Percentiles rank a stretch among this genome's conserved stretches.
Conservation (phyloP, 2,329 filamentous ascomycete species). For the Furcasterigmium furcatum region DNA sequence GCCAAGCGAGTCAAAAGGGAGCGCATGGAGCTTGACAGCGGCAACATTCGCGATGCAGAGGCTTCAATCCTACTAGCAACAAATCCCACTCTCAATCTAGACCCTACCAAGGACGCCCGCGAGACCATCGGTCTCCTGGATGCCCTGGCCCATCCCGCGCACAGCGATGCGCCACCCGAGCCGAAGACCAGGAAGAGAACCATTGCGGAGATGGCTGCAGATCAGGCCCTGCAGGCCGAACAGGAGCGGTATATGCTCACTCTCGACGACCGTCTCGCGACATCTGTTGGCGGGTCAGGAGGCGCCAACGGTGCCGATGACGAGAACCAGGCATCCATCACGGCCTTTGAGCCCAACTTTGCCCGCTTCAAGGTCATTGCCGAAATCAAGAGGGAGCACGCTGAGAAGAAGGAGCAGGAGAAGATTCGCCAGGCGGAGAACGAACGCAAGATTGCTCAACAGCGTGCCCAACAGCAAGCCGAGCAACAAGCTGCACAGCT, state of each 20-base stretch:
- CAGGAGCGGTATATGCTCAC: conserved; percentile 91
- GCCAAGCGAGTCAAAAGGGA: conserved; percentile 67
- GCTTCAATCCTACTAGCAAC: conserved; percentile 72
- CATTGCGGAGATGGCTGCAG: conserved; percentile 89
- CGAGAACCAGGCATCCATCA: conserved; percentile 67
- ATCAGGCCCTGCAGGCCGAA: conserved; percentile 86
- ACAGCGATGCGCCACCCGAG: conserved; percentile 71
- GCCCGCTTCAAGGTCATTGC: conserved; percentile 90
- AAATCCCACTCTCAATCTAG: conserved; percentile 71
- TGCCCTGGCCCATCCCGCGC: conserved; percentile 70
- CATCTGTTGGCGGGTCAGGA: conserved; percentile 53
- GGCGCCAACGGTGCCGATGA: conserved; percentile 60
- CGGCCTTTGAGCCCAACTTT: conserved; percentile 82
- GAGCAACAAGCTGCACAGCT: conserved; percentile 39
- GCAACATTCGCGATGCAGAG: conserved; percentile 72
- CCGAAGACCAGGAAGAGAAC: conserved; percentile 92
- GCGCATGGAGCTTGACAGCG: conserved; percentile 72
- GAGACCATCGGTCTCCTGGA: conserved; percentile 72
- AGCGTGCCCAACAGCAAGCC: conserved; percentile 43
- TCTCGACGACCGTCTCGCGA: conserved; percentile 76
- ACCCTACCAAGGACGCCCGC: conserved; percentile 66
- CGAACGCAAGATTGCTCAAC: conserved; percentile 47
- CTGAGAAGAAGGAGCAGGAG: conserved; percentile 74
- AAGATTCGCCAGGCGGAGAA: conserved; percentile 65
- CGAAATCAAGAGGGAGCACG: conserved; percentile 74